phyloP scores from a whole-genome alignment of 2,329 filamentous ascomycete species.

The Truncatella angustata region DNA sequence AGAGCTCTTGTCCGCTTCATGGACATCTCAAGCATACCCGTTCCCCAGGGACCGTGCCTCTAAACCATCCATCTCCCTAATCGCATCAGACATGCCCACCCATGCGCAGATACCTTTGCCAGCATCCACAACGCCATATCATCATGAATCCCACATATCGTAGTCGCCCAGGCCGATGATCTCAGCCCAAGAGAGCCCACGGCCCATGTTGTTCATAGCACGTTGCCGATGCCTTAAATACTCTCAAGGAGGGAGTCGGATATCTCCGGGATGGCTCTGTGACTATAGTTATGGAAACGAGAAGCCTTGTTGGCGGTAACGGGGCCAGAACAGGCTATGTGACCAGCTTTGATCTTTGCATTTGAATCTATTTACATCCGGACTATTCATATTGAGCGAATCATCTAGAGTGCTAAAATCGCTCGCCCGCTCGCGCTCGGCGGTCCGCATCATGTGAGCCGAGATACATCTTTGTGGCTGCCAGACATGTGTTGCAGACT shows the following conservation, averaged over 20 bases:
- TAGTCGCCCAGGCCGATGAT: slow-evolving; percentile 22
- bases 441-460: slow-evolving; percentile 17
- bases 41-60: neutral
- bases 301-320: too few relatives aligned
- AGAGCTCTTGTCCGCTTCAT: too few relatives aligned
- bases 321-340: too few relatives aligned
- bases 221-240: slow-evolving; percentile 26
- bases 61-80: slow-evolving; percentile 14
- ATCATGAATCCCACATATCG: slow-evolving; percentile 16
- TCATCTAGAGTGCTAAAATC: too few relatives aligned
- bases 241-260: slow-evolving; percentile 28
- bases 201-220: slow-evolving; percentile 30
- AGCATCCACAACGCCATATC: slow-evolving; percentile 16
- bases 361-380: too few relatives aligned
- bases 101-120: slow-evolving; percentile 23
- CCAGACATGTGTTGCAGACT: slow-evolving; percentile 18
- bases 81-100: slow-evolving; percentile 18
- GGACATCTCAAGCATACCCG: too few relatives aligned
- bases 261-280: slow-evolving; percentile 14
- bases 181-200: slow-evolving; percentile 28
- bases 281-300: neutral
- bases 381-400: too few relatives aligned
- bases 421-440: slow-evolving; percentile 13
- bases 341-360: too few relatives aligned
- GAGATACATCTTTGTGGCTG: slow-evolving; percentile 18